phyloP scores from a whole-genome alignment of 2,329 filamentous ascomycete genomes.

The Sporothrix pallida region DNA sequence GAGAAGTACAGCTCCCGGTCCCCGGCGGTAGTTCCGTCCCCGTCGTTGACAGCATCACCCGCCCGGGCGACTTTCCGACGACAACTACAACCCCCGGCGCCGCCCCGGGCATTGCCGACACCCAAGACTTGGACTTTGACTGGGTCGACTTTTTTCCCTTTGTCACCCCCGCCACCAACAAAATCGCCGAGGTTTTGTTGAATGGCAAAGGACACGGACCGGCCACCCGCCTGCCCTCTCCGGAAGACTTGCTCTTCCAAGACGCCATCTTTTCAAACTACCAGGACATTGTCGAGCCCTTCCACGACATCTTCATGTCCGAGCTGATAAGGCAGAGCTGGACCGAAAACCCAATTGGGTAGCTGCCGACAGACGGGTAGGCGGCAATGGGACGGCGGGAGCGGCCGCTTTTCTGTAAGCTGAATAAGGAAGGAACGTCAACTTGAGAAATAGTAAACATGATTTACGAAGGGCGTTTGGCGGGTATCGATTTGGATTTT shows the following conservation, averaged over 20 bases:
- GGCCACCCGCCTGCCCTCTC: constrained; percentile 26
- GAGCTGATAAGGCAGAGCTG: constrained; percentile 26
- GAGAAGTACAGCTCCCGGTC: constrained; percentile 1
- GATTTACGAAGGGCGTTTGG: no score
- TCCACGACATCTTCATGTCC: constrained; percentile 22
- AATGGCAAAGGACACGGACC: constrained; percentile 25
- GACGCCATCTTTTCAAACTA: constrained; percentile 26
- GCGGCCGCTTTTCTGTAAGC: no score
- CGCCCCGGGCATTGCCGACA: neutral
- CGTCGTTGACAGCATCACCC: neutral
- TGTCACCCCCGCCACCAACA: constrained; percentile 27
- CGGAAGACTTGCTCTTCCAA: constrained; percentile 10
- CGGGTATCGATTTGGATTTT: no score
- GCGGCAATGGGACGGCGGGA: no score
- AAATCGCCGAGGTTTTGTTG: constrained; percentile 20
- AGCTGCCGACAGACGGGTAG: neutral
- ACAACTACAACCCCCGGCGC: neutral
- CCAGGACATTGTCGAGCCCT: constrained; percentile 27
- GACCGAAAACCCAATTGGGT: neutral
- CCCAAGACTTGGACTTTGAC: constrained; percentile 15
- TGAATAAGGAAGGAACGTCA: no score
- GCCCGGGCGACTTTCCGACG: neutral
- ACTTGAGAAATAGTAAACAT: no score
- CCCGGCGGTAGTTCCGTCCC: neutral
- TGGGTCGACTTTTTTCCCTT: constrained; percentile 30